Evolutionary conservation across 768 basidiomycete species (phyloP).

Genomic region (Suillus americanus): DNA sequence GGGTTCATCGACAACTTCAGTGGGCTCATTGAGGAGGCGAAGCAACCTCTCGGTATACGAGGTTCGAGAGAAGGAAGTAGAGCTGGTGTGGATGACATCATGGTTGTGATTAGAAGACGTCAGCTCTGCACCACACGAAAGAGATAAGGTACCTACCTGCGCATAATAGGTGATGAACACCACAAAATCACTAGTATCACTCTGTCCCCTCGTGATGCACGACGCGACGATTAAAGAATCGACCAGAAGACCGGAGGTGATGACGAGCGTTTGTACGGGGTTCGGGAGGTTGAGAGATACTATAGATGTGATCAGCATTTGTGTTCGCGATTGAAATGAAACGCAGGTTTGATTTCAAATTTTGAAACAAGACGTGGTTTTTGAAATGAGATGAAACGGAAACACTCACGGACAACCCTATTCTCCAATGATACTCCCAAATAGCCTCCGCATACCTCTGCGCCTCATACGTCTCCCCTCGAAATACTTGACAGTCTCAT

Average conservation of each 20-base stretch:
- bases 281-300: conserved; percentile 74
- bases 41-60: conserved; percentile 85
- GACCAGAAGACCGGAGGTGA: conserved; percentile 75
- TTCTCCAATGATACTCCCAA: conserved; percentile 76
- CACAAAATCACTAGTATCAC: conserved; percentile 62
- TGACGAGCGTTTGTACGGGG: conserved; percentile 78
- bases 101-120: not conserved
- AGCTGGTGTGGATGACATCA: conserved; percentile 38
- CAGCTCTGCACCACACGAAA: not conserved
- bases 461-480: conserved; percentile 79
- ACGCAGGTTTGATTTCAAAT: not conserved
- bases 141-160: conserved; percentile 46
- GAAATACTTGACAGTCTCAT: conserved; percentile 88
- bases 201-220: conserved; percentile 57
- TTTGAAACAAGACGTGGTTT: no score
- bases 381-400: not conserved
- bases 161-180: conserved; percentile 81
- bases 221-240: conserved; percentile 74
- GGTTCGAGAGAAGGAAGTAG: conserved; percentile 72
- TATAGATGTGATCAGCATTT: conserved; percentile 20
- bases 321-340: not conserved
- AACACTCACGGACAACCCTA: conserved; percentile 63
- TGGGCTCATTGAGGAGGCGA: conserved; percentile 64
- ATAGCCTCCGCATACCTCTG: conserved; percentile 72
- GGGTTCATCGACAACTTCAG: conserved; percentile 75